Evolutionary conservation across 2,329 filamentous ascomycete species (phyloP), one percentile per base, ranked within the genome.

Genomic region (Phialophora expanda): DNA sequence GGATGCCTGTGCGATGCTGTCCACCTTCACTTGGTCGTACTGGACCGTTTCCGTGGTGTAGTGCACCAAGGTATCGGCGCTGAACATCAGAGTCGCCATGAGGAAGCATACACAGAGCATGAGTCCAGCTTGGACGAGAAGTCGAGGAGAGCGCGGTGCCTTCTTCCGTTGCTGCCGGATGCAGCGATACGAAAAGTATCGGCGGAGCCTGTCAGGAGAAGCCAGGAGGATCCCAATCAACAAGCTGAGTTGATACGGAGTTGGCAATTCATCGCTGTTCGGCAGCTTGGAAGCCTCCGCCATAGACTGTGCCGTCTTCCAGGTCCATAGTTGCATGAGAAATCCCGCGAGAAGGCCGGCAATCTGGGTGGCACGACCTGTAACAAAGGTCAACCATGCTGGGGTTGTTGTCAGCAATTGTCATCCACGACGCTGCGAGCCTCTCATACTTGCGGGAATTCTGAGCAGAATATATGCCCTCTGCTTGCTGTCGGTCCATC

Each of bases 301-400:
- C 44, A 66, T 22, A 2, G 64, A 32, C n/a, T 58, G 64, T 53
- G 64, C 60, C 5, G 60, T 53, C 34, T 32, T 62, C 64, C 64
- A 66, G 2, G 59, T 53, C 64, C 64, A 66, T 12, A 66, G 34
- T 22, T 62, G 32, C 64, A 66, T 66, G 26, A 66, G 46, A 11
- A 58, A 59, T 38, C 64, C 64, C 20, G 64, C 30, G 17, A 66
- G 64, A 2, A 66, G 38, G 44, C 28, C 30, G 9, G 64, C 64
- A 46, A 63, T 28, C 50, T 66, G 64, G 30, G 64, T 24, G 11
- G 59, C 64, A n/a, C 64, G 50, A 17, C 58, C 30, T 5, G 59
- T 58, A 26, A 66, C 46, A 32, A 66, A 66, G 1, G 60, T 58
- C 64, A 66, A 26, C 59, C 64, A 62, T 24, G 64, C 64, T 66